Conservation (phyloP, 2,329 filamentous ascomycete species). For the Ascomycota sp. region DNA sequence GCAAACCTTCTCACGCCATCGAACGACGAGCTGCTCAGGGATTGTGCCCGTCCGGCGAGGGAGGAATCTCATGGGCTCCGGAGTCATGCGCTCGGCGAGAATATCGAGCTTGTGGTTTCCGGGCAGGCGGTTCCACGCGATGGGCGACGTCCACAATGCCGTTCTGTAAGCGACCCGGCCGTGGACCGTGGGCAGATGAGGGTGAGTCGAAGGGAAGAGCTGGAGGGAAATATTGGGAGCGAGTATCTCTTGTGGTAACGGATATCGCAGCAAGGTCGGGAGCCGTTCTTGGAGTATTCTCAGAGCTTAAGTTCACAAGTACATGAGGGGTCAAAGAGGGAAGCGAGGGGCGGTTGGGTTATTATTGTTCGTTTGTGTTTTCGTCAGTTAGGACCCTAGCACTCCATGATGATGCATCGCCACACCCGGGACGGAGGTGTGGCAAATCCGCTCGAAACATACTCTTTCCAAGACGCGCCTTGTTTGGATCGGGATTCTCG, state of each 20-base stretch:
- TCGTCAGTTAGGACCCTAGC: too few species aligned
- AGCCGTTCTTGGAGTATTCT: conserved; percentile 44
- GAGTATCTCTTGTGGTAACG: conserved; percentile 54
- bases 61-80: conserved; percentile 27
- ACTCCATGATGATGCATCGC: too few species aligned
- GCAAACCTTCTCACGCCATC: conserved; percentile 45
- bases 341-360: conserved; percentile 1
- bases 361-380: too few species aligned
- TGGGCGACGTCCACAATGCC: conserved; percentile 84
- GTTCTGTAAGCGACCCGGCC: conserved; percentile 81
- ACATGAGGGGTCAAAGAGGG: not conserved
- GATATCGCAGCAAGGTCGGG: conserved; percentile 45
- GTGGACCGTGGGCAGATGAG: conserved; percentile 77
- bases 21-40: conserved; percentile 70
- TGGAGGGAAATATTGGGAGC: conserved; percentile 52
- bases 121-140: conserved; percentile 87
- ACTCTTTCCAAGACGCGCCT: conserved; percentile 44
- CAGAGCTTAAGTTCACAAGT: conserved; percentile 26
- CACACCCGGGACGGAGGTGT: too few species aligned
- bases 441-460: too few species aligned
- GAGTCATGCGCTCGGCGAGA: conserved; percentile 71
- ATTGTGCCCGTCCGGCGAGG: conserved; percentile 30
- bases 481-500: conserved; percentile 30
- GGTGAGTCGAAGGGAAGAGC: conserved; percentile 59
- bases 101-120: conserved; percentile 81